Base-by-base conservation (phyloP, 208 protist species). In the Wallacemonas collosoma region DNA sequence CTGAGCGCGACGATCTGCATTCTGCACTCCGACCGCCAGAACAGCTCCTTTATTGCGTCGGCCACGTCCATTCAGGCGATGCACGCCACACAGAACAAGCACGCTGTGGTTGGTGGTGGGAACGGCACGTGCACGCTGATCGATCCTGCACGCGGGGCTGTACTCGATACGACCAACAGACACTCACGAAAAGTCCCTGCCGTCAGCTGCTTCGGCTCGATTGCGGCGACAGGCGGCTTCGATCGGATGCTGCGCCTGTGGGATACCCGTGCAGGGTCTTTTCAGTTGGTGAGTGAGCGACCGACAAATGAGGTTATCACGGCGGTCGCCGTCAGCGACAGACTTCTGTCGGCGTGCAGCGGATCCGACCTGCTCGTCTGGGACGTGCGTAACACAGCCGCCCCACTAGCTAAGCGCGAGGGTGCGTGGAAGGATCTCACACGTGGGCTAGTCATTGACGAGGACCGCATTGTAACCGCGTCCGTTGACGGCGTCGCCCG, bases 351-450 rank as follows among this genome's bases (percentile, higher is more conserved):
- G 9, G 91, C 77, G 44, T 96, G 91, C 79, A 91, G 91, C 68
- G 91, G 91, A 39, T 84, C 91, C 0, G 86, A 87, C 74, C 81
- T 96, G 38, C 68, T 90, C 61, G 85, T 96, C 43, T 96, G 89
- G 88, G 91, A 96, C 72, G 57, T 91, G 45, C 87, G 91, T 50
- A 91, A 87, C 40, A 68, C 91, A 75, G 61, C 77, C 43, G 70
- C 66, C 38, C 82, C 89, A 17, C 54, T 94, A 60, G 86, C 89
- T 38, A 73, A 78, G 1, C 91, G 88, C 60, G 68, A 85, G 40
- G 90, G 90, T 50, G 91, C 91, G 15, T 96, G 89, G 91, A 91
- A 90, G 67, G 89, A 93, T 56, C 73, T 96, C 17, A 96, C 91
- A 26, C 85, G 91, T 41, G 91, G 91, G 2, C 77, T 96, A n/a